Evolutionary conservation across 768 basidiomycete genomes (phyloP), one percentile per base, ranked within the genome.

Genomic region (Infundibulicybe gibba): DNA sequence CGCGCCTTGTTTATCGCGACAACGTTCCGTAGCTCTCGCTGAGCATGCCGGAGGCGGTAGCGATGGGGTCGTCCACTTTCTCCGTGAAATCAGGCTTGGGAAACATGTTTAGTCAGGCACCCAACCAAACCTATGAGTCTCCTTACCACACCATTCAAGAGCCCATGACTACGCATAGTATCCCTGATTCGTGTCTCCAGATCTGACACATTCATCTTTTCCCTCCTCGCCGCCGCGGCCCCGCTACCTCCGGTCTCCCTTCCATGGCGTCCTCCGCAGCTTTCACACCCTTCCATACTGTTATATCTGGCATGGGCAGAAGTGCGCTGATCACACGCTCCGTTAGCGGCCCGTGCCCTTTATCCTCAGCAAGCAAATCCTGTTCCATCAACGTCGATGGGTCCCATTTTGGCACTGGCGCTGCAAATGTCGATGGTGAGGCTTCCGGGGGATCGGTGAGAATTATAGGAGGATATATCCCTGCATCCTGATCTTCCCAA

Each of bases 41-140:
- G 97, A 14, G 91, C 89, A 37, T 90, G 85, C 2, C 95, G 87
- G 1, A 99, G 79, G 91, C 87, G 2, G 89, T 83, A 6, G 94
- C 86, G 41, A 99, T 90, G 30, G 94, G 94, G 64, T 99, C 97
- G 61, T 98, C 95, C 32, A 94, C 87, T 50, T 86, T 82, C 39
- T 82, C 75, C 17, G 80, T 70, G 57, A 79, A 90, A 61, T 90
- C 82, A 40, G 87, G 85, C 87, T 89, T 41, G n/a, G 15, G 33
- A 19, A 14, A 41, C 31, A 9, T 6, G 15, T 21, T n/a, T 46
- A 33, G 20, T 32, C 19, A 21, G 21, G 5, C 47, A 20, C 39
- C 43, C 12, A 49, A 37, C 17, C 46, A 15, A 40, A 34, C 17
- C 38, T 15, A 34, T 9, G 17, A 34, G 9, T 47, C 43, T 2